Conservation (phyloP, 1,284 basidiomycete genomes). For the Boletus mariae region DNA sequence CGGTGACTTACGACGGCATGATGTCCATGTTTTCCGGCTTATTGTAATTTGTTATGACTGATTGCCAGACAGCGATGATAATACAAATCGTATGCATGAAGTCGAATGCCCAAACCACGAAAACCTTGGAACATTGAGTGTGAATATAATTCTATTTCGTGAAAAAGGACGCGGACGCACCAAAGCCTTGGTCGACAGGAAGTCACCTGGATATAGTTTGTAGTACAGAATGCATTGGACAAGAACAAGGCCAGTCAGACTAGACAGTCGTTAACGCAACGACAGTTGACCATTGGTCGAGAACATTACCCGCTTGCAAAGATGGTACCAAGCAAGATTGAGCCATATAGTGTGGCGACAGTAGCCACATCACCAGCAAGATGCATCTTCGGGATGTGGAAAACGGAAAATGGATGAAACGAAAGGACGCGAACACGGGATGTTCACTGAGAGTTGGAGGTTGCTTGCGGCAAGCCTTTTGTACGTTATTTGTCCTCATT, state of each 20-base stretch:
- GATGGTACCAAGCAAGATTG: conserved; percentile 31
- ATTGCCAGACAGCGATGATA: conserved; percentile 28
- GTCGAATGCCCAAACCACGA: conserved; percentile 29
- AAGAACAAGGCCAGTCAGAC: conserved; percentile 46
- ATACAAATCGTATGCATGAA: conserved; percentile 32
- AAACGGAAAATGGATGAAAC: conserved; percentile 9
- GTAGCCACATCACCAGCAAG: conserved; percentile 31
- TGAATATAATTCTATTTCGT: conserved; percentile 9
- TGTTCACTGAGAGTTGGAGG: conserved; percentile 19
- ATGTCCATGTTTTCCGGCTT: conserved; percentile 25
- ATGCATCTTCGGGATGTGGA: conserved; percentile 15
- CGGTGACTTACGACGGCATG: conserved; percentile 27
- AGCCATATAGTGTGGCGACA: conserved; percentile 30
- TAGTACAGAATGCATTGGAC: conserved; percentile 45
- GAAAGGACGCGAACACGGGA: conserved; percentile 29
- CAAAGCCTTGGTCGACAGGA: conserved; percentile 33
- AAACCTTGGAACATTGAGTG: conserved; percentile 20
- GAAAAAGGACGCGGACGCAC: conserved; percentile 27
- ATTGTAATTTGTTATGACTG: conserved; percentile 26
- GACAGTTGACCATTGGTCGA: too few species aligned
- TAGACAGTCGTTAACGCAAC: conserved; percentile 20
- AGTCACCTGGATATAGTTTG: conserved; percentile 41
- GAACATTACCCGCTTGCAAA: conserved; percentile 26
- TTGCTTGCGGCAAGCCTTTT: conserved; percentile 18
- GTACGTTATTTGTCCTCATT: conserved; percentile 35